Conservation (phyloP, 306 rosid species). For the Casuarina cunninghamiana region DNA sequence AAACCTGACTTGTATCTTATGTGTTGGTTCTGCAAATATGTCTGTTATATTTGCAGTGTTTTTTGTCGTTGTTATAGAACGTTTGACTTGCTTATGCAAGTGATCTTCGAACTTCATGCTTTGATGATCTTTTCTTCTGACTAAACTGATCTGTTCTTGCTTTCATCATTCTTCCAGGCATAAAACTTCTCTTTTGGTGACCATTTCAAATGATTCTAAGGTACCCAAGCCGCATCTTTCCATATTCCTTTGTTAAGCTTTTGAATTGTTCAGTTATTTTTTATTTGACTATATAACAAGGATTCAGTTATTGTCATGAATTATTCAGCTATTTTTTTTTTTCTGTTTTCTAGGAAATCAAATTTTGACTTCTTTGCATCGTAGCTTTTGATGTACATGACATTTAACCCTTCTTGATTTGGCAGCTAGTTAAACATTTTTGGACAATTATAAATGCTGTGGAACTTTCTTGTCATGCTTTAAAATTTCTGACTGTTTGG, state of each 20-base stretch:
- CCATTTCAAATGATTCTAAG: conserved; percentile 83
- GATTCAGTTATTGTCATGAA: background rate
- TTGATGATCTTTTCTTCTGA: conserved; percentile 15
- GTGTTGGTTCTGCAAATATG: background rate
- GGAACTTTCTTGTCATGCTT: background rate
- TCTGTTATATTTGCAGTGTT: background rate
- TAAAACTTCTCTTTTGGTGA: conserved; percentile 68
- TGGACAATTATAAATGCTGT: background rate
- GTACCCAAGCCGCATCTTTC: conserved; percentile 27
- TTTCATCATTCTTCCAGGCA: conserved; percentile 54
- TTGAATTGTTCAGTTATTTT: conserved; percentile 9
- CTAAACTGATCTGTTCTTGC: conserved; percentile 28
- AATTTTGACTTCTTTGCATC: background rate
- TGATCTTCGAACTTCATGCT: background rate
- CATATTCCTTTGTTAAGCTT: conserved; percentile 3
- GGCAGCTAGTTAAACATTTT: background rate
- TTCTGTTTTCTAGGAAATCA: background rate
- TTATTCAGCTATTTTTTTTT: background rate
- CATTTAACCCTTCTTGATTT: background rate
- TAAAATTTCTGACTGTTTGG: background rate
- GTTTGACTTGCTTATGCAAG: background rate
- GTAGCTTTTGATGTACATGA: background rate
- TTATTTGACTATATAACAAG: background rate
- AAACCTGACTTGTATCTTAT: background rate
- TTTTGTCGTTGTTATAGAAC: background rate